Base-by-base conservation (phyloP, 805 yeast species). In the Candida khao-thaluensis region DNA sequence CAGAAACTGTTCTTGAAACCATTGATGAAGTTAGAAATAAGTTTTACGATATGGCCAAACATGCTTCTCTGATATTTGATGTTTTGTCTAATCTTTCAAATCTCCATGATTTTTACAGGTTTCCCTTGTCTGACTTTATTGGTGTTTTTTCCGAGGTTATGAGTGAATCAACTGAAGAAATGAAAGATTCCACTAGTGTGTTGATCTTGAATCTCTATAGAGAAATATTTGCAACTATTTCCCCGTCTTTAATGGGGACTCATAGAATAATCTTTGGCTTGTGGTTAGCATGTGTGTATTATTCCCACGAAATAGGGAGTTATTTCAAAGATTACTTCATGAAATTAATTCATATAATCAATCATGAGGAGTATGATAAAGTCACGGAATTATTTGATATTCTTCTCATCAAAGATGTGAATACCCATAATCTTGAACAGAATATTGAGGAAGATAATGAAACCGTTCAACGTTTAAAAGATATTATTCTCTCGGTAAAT, bases 21-120 rank as follows among this genome's bases (percentile, higher is more conserved):
- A 76, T 86, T 11, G 80, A 79, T 5, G 53, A 53, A 2, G 66
- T 75, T 2, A 60, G 79, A 40, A 57, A 57, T 6, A 53, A 64
- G 21, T 88, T 74, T 50, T 54, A 60, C 12, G 74, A 78, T 1
- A 60, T 86, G 10, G 87, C 93, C 0, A 50, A 52, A 3, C 75
- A 73, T 34, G 73, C 81, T 23, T 71, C 87, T 0, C 45, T 49
- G 7, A 53, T 86, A 1, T 84, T 69, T 46, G 53, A 62, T 1
- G 44, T 81, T 5, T 49, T 85, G 18, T 72, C 74, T 38, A 22
- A 37, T 2, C 35, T 66, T 21, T 35, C 63, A 14, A 32, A 42
- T 0, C 35, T 79, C n/a, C 74, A 74, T 42, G 56, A 57, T 20
- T 76, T 80, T 44, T 90, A 87, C 56, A 74, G 73, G 35, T 77